Percentiles rank a stretch among this genome's conserved stretches.
phyloP scores from a whole-genome alignment of 1,139 yeast genomes.

The Barnettozyma hawaiiensis region DNA sequence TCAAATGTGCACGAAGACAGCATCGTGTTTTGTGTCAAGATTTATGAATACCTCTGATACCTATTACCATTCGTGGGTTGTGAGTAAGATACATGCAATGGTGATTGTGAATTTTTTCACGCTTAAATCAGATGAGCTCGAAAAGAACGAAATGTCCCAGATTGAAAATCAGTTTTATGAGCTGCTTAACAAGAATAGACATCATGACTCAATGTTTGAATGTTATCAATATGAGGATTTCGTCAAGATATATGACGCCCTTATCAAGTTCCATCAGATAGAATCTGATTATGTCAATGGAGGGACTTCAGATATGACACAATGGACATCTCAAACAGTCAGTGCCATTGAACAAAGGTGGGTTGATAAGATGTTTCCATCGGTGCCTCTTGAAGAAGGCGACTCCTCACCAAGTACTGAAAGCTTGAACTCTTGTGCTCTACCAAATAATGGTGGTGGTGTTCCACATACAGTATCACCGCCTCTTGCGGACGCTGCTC shows the following conservation, averaged over 20 bases:
- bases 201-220: slow-evolving; percentile 17
- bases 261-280: slow-evolving; percentile 8
- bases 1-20: slow-evolving; percentile 1
- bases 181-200: slow-evolving; percentile 9
- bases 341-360: slow-evolving; percentile 20
- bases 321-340: slow-evolving; percentile 8
- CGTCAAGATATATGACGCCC: slow-evolving; percentile 7
- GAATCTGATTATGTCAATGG: slow-evolving; percentile 2
- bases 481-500: no score
- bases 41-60: slow-evolving; percentile 14
- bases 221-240: slow-evolving; percentile 13
- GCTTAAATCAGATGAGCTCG: slow-evolving; percentile 11
- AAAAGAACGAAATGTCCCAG: neutral
- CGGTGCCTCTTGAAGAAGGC: neutral
- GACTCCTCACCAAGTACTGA: neutral
- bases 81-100: slow-evolving; percentile 18
- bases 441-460: no score
- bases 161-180: slow-evolving; percentile 13
- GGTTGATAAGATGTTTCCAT: slow-evolving; percentile 17
- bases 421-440: neutral
- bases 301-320: neutral
- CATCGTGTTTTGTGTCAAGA: slow-evolving; percentile 10
- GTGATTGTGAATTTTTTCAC: slow-evolving; percentile 12
- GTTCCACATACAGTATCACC: neutral
- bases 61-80: slow-evolving; percentile 24